Base-by-base conservation (phyloP, 495 filamentous ascomycete genomes). In the Choiromyces venosus region DNA sequence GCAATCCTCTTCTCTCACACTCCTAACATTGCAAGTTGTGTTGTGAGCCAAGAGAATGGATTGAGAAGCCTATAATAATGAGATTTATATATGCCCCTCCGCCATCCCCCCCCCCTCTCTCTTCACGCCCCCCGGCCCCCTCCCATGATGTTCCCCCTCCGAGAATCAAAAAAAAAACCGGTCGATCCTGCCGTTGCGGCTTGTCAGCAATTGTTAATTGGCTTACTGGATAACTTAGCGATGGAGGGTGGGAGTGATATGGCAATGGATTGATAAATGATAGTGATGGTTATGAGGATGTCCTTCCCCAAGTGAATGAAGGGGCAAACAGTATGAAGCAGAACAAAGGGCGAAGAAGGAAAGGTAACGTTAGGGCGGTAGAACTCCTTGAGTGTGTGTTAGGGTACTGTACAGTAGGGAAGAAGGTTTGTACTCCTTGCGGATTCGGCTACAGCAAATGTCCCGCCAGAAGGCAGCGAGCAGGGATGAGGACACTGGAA, bases 151-250 rank as follows among this genome's bases (percentile, higher is more conserved):
- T 2, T 19, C 42, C 42, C 42, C 42, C 42, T 9, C 46, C 46
- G 46, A 52, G n/a, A 52, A 25, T 52, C 46, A 72, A 69, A 72
- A 42, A 71, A 76, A 76, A 77, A 72, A 77, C 75, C 73, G 75
- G 75, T 77, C 75, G 74, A 77, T 77, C 74, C 74, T 77, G 74
- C 75, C 75, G 74, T 70, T 77, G 75, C 75, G 68, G 74, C 73
- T 61, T 61, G 52, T 61, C 52, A 61, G 25, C 52, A 29, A 61
- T 29, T 61, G n/a, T n/a, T 4, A 61, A 25, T 61, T 61, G 8
- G 52, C 52, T 61, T 12, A 61, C 52, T 61, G n/a, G 52, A 12
- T 61, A 29, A 14, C 52, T 25, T 56, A 61, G 52, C 52, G 52
- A 61, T 29, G 52, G n/a, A 16, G 52, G n/a, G 52, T 29, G 16